phyloP scores from a whole-genome alignment of 768 basidiomycete species.

The Galerina sulciceps region DNA sequence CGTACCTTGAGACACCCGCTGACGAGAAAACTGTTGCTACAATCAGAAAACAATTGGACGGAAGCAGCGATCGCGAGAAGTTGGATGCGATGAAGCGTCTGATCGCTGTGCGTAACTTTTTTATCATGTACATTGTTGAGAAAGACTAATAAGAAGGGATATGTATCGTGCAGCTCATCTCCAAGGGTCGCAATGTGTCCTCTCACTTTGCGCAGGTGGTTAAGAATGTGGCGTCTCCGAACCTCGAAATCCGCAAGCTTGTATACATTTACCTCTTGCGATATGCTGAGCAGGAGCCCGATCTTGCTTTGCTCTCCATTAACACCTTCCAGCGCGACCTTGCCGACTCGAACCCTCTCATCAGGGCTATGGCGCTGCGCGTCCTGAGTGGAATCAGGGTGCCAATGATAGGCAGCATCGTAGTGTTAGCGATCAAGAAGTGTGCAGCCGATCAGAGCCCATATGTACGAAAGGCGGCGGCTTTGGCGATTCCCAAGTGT shows the following conservation, averaged over 20 bases:
- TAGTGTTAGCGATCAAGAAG: constrained; percentile 89
- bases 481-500: constrained; percentile 86
- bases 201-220: constrained; percentile 97
- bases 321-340: constrained; percentile 99
- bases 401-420: constrained; percentile 83
- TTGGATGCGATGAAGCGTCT: constrained; percentile 95
- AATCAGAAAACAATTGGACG: constrained; percentile 86
- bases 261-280: constrained; percentile 97
- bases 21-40: constrained; percentile 81
- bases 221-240: constrained; percentile 92
- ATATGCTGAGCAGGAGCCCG: constrained; percentile 92
- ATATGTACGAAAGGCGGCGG: constrained; percentile 93
- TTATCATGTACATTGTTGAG: neutral
- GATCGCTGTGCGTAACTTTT: constrained; percentile 73
- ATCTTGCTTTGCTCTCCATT: constrained; percentile 93
- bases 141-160: neutral
- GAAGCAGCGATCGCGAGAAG: constrained; percentile 86
- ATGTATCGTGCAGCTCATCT: constrained; percentile 68
- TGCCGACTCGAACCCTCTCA: constrained; percentile 88
- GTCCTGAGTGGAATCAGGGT: constrained; percentile 93
- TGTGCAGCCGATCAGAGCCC: constrained; percentile 91
- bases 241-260: constrained; percentile 93
- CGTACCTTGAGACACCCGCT: constrained; percentile 71
- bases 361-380: constrained; percentile 93
- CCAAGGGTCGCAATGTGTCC: constrained; percentile 89